Conservation (phyloP, 1,284 basidiomycete species). For the Ganoderma leucocontextum region DNA sequence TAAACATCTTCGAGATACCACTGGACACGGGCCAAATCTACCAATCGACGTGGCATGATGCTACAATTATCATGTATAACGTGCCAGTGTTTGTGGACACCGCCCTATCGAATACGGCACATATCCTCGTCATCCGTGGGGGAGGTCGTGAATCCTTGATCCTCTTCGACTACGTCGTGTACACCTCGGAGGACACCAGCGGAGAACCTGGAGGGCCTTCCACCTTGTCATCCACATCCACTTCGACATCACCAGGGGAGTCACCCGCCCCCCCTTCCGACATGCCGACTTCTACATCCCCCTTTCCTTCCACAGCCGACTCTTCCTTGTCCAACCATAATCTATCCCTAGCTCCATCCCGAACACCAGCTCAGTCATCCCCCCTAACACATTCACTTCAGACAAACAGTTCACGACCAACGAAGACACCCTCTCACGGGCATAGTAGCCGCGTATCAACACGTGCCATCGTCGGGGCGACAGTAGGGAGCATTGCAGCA, state of each 20-base stretch:
- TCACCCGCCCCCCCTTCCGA: background rate
- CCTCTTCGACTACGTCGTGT: constrained; percentile 22
- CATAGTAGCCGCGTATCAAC: background rate
- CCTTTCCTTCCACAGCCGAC: background rate
- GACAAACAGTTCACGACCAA: background rate
- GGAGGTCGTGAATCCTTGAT: background rate
- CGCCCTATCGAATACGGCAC: constrained; percentile 8
- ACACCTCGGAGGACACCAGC: constrained; percentile 15
- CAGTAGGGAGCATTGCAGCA: constrained; percentile 2
- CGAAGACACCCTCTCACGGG: background rate
- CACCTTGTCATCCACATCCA: background rate
- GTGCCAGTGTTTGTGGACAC: constrained; percentile 14
- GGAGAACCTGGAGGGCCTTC: background rate
- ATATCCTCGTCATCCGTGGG: constrained; percentile 15
- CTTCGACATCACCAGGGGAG: background rate
- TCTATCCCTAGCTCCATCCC: background rate
- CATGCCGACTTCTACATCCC: background rate
- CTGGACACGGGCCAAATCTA: constrained; percentile 6
- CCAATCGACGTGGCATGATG: constrained; percentile 26
- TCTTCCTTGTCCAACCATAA: background rate
- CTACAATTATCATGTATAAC: constrained; percentile 12
- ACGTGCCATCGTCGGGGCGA: background rate
- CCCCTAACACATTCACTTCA: background rate
- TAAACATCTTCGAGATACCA: constrained; percentile 7
- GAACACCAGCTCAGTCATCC: background rate